Percentiles rank a stretch among this genome's conserved stretches.
Conservation (phyloP, 83 land plant species). For the Picea abies region DNA sequence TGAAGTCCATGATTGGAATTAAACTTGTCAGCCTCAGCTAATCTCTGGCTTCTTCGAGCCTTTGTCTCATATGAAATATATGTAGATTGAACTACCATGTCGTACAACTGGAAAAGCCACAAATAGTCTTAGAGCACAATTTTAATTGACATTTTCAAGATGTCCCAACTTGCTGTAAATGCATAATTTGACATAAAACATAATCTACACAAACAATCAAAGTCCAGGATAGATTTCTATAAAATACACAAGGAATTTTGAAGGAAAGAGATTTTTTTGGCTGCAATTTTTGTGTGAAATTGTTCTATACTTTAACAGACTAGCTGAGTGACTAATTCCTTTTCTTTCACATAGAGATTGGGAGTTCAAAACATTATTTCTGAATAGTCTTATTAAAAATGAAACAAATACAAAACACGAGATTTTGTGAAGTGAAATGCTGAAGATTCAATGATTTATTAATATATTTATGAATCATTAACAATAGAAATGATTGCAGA, state of each 20-base stretch:
- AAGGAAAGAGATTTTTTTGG: neutral
- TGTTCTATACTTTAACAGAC: neutral
- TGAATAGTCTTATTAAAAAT: neutral
- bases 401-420: neutral
- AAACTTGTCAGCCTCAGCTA: constrained; percentile 94
- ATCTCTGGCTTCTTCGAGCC: constrained; percentile 69
- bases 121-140: neutral
- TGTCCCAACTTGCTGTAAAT: neutral
- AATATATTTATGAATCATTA: no score
- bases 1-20: neutral
- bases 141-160: neutral
- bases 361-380: neutral
- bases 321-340: neutral
- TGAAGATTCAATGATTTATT: no score
- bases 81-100: no score
- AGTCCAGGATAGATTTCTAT: neutral
- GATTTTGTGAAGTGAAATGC: neutral
- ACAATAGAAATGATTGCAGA: no score
- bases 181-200: neutral
- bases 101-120: constrained; percentile 60
- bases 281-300: neutral
- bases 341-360: neutral
- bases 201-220: no score
- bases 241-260: no score
- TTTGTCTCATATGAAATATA: constrained; percentile 87